These are phyloP conservation scores for Dalbergia oliveri DNA, from an alignment of 306 rosid species.

Conservation along the genomic window DNA sequence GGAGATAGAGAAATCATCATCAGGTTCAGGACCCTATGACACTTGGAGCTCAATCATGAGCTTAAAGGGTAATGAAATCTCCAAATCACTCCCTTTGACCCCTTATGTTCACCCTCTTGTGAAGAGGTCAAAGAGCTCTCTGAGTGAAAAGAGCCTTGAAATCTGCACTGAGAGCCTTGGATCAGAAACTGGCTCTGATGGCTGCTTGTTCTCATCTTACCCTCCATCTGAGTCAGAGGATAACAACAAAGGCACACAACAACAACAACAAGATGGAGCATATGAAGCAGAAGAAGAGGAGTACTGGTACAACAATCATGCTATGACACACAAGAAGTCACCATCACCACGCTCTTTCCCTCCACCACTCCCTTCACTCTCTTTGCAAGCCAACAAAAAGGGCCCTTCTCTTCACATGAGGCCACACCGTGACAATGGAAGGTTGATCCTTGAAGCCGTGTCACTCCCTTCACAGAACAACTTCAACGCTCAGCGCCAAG, in stretches of 20 bases:
- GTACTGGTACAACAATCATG: slow-evolving; percentile 42
- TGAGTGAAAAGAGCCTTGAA: slow-evolving; percentile 72
- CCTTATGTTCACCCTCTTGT: slow-evolving; percentile 90
- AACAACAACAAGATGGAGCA: slow-evolving; percentile 18
- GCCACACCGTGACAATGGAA: slow-evolving; percentile 76
- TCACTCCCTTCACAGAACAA: slow-evolving; percentile 63
- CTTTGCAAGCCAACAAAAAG: slow-evolving; percentile 37
- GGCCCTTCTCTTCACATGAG: slow-evolving; percentile 67
- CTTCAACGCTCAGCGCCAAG: slow-evolving; percentile 71
- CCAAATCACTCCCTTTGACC: slow-evolving; percentile 48
- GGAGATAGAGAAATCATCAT: slow-evolving; percentile 40
- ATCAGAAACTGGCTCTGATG: slow-evolving; percentile 93
- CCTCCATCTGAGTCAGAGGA: slow-evolving; percentile 58
- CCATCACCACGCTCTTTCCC: slow-evolving; percentile 60
- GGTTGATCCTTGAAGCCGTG: slow-evolving; percentile 82
- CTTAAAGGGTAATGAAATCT: slow-evolving; percentile 50
- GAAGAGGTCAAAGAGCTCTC: slow-evolving; percentile 62
- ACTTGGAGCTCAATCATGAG: slow-evolving; percentile 68
- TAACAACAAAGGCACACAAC: slow-evolving; percentile 12
- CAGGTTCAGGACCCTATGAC: slow-evolving; percentile 41
- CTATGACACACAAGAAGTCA: slow-evolving; percentile 41
- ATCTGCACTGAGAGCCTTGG: slow-evolving; percentile 95
- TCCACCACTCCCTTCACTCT: slow-evolving; percentile 76
- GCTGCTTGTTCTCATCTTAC: slow-evolving; percentile 55
- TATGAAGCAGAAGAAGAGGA: slow-evolving; percentile 23